Base-by-base conservation (phyloP, 2,329 filamentous ascomycete genomes). In the Aspergillus bombycis region DNA sequence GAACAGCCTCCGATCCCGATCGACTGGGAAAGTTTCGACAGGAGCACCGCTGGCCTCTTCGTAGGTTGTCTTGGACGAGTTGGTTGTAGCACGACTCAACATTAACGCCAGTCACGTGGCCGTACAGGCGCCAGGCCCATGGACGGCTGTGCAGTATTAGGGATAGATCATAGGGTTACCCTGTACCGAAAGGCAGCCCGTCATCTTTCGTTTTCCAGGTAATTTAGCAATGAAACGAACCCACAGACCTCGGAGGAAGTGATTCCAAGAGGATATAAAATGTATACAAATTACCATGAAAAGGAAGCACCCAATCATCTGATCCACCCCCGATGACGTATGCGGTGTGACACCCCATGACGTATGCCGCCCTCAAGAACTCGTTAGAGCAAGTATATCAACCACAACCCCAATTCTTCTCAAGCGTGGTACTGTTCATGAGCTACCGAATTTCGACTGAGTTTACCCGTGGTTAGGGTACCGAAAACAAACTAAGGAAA, bases 1-100 rank as follows among this genome's bases (percentile, higher is more conserved):
- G 91, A 0, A 89, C 88, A 0, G 89, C 88, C 68, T 91, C 87
- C 0, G 84, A 84, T 0, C 88, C 89, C 2, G 86, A 89, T 9
- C 89, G 84, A 70, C 85, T 90, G 0, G 88, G 88, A 63, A 91
- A 91, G 65, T 88, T 10, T 32, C 30, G 30, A 32, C 9, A 32
- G 30, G 30, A 32, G 30, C 30, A 32, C 30, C 30, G 30, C 26
- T 28, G 26, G 26, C 26, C 26, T 12, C 4, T 5, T 34, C 9
- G 11, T 1, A 34, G 5, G 32, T 11, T 4, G 10, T 12, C 32
- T 34, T 34, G 32, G 32, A 12, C 11, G 11, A 34, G 32, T 11
- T 34, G 3, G 11, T 14, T 36, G 12, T 14, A 36, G 12, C 34
- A 36, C 12, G 34, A 16, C 12, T n/a, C n/a, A n/a, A 5, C 26